Percentiles rank a stretch among this genome's conserved stretches.
phyloP scores from a whole-genome alignment of 148 eudicot genomes.

The Mesembryanthemum crystallinum region DNA sequence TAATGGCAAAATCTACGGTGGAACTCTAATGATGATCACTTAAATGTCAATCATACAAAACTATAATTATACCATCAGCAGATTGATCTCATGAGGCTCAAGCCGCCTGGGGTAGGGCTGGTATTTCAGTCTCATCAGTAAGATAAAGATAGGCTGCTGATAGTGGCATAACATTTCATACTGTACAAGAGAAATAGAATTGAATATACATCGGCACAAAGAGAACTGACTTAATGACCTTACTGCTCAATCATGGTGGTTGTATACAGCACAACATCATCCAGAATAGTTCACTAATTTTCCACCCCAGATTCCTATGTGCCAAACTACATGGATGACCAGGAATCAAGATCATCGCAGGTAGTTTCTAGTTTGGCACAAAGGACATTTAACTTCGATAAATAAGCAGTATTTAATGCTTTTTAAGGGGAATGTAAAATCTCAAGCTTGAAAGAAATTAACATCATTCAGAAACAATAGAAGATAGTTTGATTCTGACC shows the following conservation, averaged over 20 bases:
- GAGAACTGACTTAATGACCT: no score
- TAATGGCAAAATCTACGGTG: no score
- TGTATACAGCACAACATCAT: no score
- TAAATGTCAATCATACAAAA: not conserved
- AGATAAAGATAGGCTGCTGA: not conserved
- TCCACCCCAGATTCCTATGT: no score
- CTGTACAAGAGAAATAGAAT: no score
- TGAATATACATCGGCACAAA: no score
- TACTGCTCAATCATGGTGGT: no score
- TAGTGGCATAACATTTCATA: no score
- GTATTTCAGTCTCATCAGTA: not conserved
- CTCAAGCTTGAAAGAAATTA: not conserved
- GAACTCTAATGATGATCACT: not conserved
- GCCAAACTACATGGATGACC: not conserved
- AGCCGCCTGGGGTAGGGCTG: not conserved
- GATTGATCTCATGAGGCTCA: not conserved
- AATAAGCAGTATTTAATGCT: not conserved
- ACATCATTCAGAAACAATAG: not conserved
- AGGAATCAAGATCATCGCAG: not conserved
- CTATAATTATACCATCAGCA: not conserved
- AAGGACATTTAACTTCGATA: not conserved
- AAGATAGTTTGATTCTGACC: slow-evolving; percentile 39
- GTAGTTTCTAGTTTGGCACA: not conserved
- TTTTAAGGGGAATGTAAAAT: not conserved
- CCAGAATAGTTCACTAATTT: no score